Conservation (phyloP, 1,284 basidiomycete genomes). For the Grifola frondosa region DNA sequence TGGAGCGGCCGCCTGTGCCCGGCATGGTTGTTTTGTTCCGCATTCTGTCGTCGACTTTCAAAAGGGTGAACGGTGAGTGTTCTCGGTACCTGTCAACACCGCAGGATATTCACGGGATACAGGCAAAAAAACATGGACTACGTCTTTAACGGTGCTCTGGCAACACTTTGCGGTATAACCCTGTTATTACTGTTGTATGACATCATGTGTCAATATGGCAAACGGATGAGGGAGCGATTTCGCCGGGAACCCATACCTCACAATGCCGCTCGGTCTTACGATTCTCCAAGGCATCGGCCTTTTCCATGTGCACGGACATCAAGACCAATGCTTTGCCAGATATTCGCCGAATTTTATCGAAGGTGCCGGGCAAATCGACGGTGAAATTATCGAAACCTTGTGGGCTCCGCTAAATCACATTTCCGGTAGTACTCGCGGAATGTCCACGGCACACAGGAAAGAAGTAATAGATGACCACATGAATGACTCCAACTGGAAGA, state of each 20-base stretch:
- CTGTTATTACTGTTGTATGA: background rate
- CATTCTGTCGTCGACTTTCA: conserved; percentile 20
- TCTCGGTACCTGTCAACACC: background rate
- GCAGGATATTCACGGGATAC: background rate
- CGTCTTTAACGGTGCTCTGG: background rate
- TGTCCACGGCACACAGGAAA: conserved; percentile 16
- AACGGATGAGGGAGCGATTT: background rate
- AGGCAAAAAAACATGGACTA: conserved; percentile 28
- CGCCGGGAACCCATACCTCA: background rate
- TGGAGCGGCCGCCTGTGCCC: conserved; percentile 15
- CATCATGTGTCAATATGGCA: conserved; percentile 1
- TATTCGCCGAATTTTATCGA: conserved; percentile 18
- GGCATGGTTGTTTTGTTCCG: conserved; percentile 20
- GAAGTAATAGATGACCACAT: conserved; percentile 23
- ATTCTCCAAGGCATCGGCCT: background rate
- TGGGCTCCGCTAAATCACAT: conserved; percentile 21
- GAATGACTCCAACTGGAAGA: conserved; percentile 26
- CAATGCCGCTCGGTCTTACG: background rate
- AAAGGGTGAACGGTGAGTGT: conserved; percentile 18
- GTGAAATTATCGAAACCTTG: conserved; percentile 22
- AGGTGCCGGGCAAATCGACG: conserved; percentile 18
- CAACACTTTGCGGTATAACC: background rate
- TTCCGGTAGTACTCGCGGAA: conserved; percentile 12
- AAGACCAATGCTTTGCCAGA: conserved; percentile 13
- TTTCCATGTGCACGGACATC: conserved; percentile 22